Base-by-base conservation (phyloP, 1,139 yeast genomes). In the Kodamaea plutei region DNA sequence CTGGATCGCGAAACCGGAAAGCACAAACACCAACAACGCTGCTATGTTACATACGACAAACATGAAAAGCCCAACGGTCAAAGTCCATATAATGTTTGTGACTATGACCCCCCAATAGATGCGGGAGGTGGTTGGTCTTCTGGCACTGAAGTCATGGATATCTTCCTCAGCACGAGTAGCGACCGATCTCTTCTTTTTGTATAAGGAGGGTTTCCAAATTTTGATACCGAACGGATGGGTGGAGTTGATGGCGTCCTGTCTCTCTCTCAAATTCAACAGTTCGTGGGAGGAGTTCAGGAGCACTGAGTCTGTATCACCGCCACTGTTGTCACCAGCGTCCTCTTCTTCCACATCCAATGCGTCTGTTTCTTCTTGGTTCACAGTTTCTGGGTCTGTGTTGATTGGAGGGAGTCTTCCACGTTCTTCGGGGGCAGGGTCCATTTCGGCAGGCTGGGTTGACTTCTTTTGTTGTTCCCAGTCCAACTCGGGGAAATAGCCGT, bases 161-260 rank as follows among this genome's bases (percentile, higher is more conserved):
- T 91, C 99, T 40, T 84, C 87, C 37, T 87, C 95, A 1, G 97
- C 97, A 35, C 88, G 79, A 20, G 80, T 69, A 43, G 94, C 94
- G 21, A 91, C 97, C 2, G 96, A 85, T 47, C 99, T 77, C 39
- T 76, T 75, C 56, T 91, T 91, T 53, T 93, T 91, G 58, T 91
- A 91, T 37, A 91, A 69, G 2, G 98, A 96, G 1, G 98, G 98
- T 52, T 91, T 91, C 98, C 98, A 91, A 46, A 91, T 85, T 55
- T 95, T 83, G 32, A 91, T 88, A 69, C 98, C 98, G 52, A 91
- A 91, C 0, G 98, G 98, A 61, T 93, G 98, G 2, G 97, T 88
- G 33, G 85, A 80, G 51, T 91, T 91, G 54, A 91, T 93, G 4
- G 98, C 98, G 44, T 85, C 88, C 57, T 91, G 98, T 43, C 97